Base-by-base conservation (phyloP, 345 rosid genomes). In the Physaria fendleri region DNA sequence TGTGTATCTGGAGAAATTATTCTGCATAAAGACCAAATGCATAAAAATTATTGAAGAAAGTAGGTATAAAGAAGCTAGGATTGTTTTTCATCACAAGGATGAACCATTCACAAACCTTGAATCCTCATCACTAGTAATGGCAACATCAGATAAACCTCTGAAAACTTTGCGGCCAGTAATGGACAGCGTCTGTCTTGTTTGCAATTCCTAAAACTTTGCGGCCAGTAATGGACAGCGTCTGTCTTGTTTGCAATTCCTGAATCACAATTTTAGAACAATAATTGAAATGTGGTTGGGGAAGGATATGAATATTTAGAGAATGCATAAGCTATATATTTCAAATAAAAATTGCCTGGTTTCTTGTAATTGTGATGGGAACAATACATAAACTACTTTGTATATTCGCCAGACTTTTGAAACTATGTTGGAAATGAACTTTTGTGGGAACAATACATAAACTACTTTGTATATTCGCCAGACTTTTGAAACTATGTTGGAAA, bases 131-230 rank as follows among this genome's bases (percentile, higher is more conserved):
- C 74, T 57, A 33, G 64, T 64, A 37, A 87, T 85, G 42, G 93
- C 81, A 56, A 93, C 68, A 70, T 83, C 96, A 44, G 88, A 78
- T 51, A 87, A 72, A 57, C 95, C 96, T 59, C 74, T 77, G 18
- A 8, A 67, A 56, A 71, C 23, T 28, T 69, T 56, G 56, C 79
- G 75, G 55, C 96, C 95, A 39, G 76, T 58, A 72, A 81, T 56
- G 2, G 84, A 75, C 47, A 77, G 74, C 63, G 68, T 48, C 8
- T 63, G 66, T 65, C 73, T 81, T 54, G 88, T 71, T 72, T n/a
- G n/a, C n/a, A n/a, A n/a, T n/a, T n/a, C n/a, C n/a, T n/a, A 8
- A 67, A 56, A 71, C 23, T 28, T 69, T 56, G 56, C 79, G 75
- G 55, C 96, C 95, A 39, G 76, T 58, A 72, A 81, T 56, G 2